Conservation (phyloP, 768 basidiomycete species). For the Boletus bicolor region DNA sequence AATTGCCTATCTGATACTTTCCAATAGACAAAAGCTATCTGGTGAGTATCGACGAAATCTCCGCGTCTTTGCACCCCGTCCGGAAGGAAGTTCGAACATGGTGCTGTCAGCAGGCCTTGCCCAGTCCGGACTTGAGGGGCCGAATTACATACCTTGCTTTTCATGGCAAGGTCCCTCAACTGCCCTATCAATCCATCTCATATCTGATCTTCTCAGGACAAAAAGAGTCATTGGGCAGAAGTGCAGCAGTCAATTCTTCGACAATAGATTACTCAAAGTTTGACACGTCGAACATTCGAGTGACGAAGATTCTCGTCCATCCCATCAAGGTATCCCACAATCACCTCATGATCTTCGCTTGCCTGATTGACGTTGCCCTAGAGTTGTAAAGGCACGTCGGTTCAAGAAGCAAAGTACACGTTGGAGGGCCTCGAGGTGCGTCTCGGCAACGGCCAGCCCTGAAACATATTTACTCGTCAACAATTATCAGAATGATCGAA, state of each 20-base stretch:
- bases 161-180: not conserved
- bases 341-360: not conserved
- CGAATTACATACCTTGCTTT: not conserved
- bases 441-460: not conserved
- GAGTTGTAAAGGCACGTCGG: constrained; percentile 72
- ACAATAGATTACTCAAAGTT: constrained; percentile 18
- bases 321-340: constrained; percentile 53
- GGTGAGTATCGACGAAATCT: constrained; percentile 14
- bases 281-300: constrained; percentile 36
- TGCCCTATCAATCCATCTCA: constrained; percentile 4
- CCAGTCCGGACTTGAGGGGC: not conserved
- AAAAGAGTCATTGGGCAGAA: not conserved
- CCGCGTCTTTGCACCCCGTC: not conserved
- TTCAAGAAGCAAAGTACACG: constrained; percentile 53
- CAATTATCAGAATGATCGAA: constrained; percentile 58
- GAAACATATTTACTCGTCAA: not conserved
- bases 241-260: not conserved
- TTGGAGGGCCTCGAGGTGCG: constrained; percentile 64
- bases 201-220: constrained; percentile 17
- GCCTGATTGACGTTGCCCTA: constrained; percentile 24
- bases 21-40: not conserved
- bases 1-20: constrained; percentile 16
- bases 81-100: not conserved
- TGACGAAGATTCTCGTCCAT: constrained; percentile 60
- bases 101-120: not conserved